Conservation (phyloP, 306 rosid genomes). For the Cucurbita pepo region DNA sequence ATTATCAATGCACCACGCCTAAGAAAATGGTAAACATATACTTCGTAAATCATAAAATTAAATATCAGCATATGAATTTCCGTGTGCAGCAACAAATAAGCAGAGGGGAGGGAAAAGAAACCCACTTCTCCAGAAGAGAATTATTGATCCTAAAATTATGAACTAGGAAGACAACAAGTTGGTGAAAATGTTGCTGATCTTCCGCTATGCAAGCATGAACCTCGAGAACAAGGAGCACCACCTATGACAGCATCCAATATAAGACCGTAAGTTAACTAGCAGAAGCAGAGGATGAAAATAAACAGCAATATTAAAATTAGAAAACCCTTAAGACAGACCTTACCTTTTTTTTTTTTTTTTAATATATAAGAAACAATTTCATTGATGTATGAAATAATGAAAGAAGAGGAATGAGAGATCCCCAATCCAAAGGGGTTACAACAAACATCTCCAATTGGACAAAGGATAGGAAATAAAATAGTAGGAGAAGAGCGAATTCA, state of each 20-base stretch:
- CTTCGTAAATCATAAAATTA: conserved; percentile 3
- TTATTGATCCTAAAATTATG: conserved; percentile 59
- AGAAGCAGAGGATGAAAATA: neutral
- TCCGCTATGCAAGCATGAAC: conserved; percentile 89
- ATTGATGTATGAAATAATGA: too few relatives aligned
- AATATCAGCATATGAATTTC: neutral
- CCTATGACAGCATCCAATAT: conserved; percentile 29
- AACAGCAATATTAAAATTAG: neutral
- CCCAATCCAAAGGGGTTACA: too few relatives aligned
- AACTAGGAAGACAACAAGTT: conserved; percentile 72
- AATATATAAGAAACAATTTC: too few relatives aligned
- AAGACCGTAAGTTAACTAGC: too few relatives aligned
- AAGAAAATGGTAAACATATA: conserved; percentile 8
- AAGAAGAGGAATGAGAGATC: too few relatives aligned
- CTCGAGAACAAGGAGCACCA: conserved; percentile 91
- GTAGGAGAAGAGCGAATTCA: too few relatives aligned
- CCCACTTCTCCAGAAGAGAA: conserved; percentile 90
- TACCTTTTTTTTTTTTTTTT: too few relatives aligned
- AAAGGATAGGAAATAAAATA: too few relatives aligned
- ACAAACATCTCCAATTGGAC: too few relatives aligned
- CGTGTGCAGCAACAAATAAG: neutral
- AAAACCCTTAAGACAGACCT: neutral
- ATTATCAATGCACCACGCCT: conserved; percentile 97
- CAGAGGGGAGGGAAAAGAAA: neutral
- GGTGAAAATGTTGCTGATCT: conserved; percentile 69